Percentiles rank a stretch among this genome's conserved stretches.
phyloP scores from a whole-genome alignment of 331 rosid genomes.

The Malus hybrid region DNA sequence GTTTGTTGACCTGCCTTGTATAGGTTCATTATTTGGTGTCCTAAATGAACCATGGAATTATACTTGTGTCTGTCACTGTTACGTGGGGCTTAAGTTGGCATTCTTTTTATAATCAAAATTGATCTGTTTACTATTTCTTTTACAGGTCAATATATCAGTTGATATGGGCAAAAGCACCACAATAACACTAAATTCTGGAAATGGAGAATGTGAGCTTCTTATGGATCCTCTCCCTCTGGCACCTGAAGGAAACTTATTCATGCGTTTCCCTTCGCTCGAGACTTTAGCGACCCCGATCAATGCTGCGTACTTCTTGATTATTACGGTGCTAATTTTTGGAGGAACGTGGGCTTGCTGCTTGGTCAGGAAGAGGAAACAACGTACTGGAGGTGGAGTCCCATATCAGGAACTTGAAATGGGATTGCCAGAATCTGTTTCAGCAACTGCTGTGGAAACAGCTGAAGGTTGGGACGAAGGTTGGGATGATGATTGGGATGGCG shows the following conservation, averaged over 20 bases:
- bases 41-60: not conserved
- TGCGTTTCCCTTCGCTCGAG: constrained; percentile 39
- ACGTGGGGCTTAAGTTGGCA: not conserved
- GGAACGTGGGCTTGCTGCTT: constrained; percentile 73
- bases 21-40: not conserved
- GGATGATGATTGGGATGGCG: constrained; percentile 94
- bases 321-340: constrained; percentile 52
- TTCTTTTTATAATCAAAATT: not conserved
- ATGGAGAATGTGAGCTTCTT: constrained; percentile 43
- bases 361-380: constrained; percentile 48
- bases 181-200: constrained; percentile 41
- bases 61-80: not conserved
- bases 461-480: constrained; percentile 98
- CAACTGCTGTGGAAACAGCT: constrained; percentile 48
- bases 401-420: constrained; percentile 99
- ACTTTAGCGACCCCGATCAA: constrained; percentile 66
- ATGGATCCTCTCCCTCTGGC: constrained; percentile 22
- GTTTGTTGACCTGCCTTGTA: not conserved
- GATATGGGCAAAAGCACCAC: constrained; percentile 14
- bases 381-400: constrained; percentile 53
- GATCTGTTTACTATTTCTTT: no score
- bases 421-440: constrained; percentile 54
- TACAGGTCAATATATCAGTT: constrained; percentile 35
- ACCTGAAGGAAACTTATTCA: no score
- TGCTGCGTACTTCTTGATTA: constrained; percentile 72